Percentiles rank a stretch among this genome's conserved stretches.
Conservation (phyloP, 495 filamentous ascomycete genomes). For the Penicillium maclennaniae region DNA sequence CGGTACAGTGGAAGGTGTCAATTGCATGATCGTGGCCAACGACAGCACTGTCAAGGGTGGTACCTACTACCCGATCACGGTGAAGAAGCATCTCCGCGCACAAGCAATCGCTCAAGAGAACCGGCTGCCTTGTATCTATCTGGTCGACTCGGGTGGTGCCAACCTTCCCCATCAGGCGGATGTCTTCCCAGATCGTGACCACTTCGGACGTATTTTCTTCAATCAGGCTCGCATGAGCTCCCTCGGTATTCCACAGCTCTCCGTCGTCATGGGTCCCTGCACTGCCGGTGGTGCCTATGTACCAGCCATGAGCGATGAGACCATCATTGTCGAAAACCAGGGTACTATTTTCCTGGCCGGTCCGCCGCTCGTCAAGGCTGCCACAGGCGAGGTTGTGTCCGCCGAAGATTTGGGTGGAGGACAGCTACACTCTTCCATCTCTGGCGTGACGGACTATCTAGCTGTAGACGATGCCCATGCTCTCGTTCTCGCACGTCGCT, state of each 20-base stretch:
- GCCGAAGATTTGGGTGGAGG: constrained; percentile 94
- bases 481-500: constrained; percentile 77
- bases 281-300: constrained; percentile 96
- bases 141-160: constrained; percentile 94
- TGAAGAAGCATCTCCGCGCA: constrained; percentile 95
- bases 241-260: constrained; percentile 84
- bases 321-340: constrained; percentile 91
- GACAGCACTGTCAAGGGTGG: constrained; percentile 99
- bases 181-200: constrained; percentile 92
- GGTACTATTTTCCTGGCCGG: constrained; percentile 97
- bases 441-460: constrained; percentile 94
- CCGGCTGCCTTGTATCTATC: constrained; percentile 81
- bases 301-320: constrained; percentile 95
- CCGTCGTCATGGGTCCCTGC: constrained; percentile 97
- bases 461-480: constrained; percentile 94
- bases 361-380: constrained; percentile 92
- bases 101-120: constrained; percentile 92
- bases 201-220: constrained; percentile 97
- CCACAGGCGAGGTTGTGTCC: constrained; percentile 88
- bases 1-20: constrained; percentile 84
- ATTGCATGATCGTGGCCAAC: constrained; percentile 93
- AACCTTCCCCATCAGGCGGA: constrained; percentile 95
- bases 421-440: constrained; percentile 83
- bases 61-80: constrained; percentile 96
- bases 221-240: constrained; percentile 91